A percentile compares a stretch with the other conserved stretches of the same genome.
phyloP scores from a whole-genome alignment of 2,329 filamentous ascomycete genomes.

The Exophiala bonariae region DNA sequence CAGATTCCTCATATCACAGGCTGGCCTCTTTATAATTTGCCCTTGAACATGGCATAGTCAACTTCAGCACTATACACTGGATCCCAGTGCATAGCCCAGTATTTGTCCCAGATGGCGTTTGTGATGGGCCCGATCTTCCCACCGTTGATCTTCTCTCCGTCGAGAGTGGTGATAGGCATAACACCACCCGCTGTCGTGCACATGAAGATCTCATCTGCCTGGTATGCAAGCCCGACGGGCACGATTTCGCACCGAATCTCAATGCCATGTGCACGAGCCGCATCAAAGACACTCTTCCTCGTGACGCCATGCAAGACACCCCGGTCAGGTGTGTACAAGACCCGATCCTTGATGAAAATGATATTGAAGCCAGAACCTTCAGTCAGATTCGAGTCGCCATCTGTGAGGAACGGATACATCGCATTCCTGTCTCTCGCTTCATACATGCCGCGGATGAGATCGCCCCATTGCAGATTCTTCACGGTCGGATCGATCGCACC shows the following conservation, averaged over 20 bases:
- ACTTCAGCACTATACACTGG: constrained; percentile 35
- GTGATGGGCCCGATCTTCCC: constrained; percentile 50
- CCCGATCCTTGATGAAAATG: constrained; percentile 45
- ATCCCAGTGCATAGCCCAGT: constrained; percentile 52
- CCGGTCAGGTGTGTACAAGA: constrained; percentile 48
- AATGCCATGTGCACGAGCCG: constrained; percentile 35
- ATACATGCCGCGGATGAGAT: constrained; percentile 46
- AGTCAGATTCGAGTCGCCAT: constrained; percentile 51
- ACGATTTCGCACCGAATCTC: constrained; percentile 43
- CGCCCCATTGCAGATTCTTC: constrained; percentile 56
- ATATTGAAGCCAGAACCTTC: constrained; percentile 55
- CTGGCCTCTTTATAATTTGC: too few species aligned
- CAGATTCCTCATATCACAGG: too few species aligned
- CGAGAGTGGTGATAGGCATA: constrained; percentile 52
- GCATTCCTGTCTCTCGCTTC: constrained; percentile 51
- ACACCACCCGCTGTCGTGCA: constrained; percentile 55
- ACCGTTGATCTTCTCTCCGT: constrained; percentile 42
- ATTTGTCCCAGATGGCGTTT: constrained; percentile 51
- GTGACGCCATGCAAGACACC: constrained; percentile 53
- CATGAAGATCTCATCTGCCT: constrained; percentile 53
- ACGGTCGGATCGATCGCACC: constrained; percentile 53
- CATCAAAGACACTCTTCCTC: constrained; percentile 50
- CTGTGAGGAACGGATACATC: constrained; percentile 51
- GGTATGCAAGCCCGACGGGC: constrained; percentile 43
- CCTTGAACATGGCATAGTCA: constrained; percentile 10